Conservation (phyloP, 1,284 basidiomycete species). For the Cryptococcus sp. region DNA sequence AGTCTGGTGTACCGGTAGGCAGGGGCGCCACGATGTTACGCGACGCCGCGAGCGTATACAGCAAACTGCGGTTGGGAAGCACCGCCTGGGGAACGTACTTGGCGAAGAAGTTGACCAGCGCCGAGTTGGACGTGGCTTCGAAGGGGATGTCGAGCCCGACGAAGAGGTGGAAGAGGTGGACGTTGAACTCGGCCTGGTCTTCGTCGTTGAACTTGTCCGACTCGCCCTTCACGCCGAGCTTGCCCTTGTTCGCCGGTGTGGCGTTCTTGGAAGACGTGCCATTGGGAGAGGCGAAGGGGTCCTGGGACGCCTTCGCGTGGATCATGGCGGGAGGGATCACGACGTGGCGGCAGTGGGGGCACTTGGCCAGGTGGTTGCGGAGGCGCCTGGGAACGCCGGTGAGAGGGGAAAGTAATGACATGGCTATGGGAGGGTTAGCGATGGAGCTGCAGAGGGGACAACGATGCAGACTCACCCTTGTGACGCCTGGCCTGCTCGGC, state of each 20-base stretch:
- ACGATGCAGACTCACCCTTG: conserved; percentile 1
- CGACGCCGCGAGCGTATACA: conserved; percentile 2
- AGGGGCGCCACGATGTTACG: neutral
- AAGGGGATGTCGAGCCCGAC: neutral
- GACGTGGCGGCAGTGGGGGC: neutral
- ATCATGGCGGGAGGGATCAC: neutral
- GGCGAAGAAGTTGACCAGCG: neutral
- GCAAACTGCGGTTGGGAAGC: neutral
- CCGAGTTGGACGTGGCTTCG: neutral
- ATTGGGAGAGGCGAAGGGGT: too few relatives aligned
- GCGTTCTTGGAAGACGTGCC: too few relatives aligned
- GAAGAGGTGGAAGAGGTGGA: conserved; percentile 3
- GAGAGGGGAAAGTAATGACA: neutral
- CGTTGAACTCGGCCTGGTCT: conserved; percentile 3
- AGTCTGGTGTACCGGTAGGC: neutral
- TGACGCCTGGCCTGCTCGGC: neutral
- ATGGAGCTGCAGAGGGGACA: neutral
- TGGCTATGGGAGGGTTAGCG: neutral
- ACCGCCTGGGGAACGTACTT: neutral
- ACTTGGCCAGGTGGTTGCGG: neutral
- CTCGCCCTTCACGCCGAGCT: too few relatives aligned
- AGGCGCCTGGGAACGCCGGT: conserved; percentile 2
- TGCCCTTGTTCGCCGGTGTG: too few relatives aligned
- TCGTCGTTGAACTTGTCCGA: neutral
- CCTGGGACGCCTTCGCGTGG: neutral